Percentiles rank a stretch among this genome's conserved stretches.
Evolutionary conservation across 306 rosid species (phyloP).

Genomic region (Casuarina glauca): DNA sequence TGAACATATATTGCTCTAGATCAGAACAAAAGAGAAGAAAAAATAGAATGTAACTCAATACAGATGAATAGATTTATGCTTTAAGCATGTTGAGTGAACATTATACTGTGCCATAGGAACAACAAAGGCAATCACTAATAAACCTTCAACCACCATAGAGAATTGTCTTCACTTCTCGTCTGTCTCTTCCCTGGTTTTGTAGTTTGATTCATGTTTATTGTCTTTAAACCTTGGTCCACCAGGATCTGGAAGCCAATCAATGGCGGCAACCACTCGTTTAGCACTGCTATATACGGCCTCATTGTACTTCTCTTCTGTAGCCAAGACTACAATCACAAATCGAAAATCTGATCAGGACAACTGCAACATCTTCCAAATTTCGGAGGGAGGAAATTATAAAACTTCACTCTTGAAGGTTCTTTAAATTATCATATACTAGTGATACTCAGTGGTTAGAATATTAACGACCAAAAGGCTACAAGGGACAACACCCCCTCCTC

Average conservation of each 20-base stretch:
- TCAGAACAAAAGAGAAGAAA: not conserved
- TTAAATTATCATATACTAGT: not conserved
- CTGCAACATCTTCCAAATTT: not conserved
- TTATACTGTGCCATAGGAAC: conserved; percentile 98
- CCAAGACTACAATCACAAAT: conserved; percentile 66
- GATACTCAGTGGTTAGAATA: no score
- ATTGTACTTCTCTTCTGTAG: conserved; percentile 94
- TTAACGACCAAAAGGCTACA: no score
- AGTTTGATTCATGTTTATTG: conserved; percentile 86
- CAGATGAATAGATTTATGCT: no score
- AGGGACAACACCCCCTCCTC: no score
- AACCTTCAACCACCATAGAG: conserved; percentile 93
- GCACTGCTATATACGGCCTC: conserved; percentile 83
- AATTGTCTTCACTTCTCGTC: conserved; percentile 95
- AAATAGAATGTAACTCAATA: not conserved
- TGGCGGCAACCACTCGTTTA: conserved; percentile 78
- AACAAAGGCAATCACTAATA: conserved; percentile 90
- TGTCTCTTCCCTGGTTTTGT: conserved; percentile 84
- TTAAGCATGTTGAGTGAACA: conserved; percentile 92
- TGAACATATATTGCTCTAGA: not conserved
- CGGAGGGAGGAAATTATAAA: no score
- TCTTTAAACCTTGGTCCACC: conserved; percentile 75
- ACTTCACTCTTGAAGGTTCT: not conserved
- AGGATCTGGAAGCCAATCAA: conserved; percentile 94
- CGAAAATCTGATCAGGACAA: conserved; percentile 16